Evolutionary conservation across 345 rosid species (phyloP).

Genomic region (Acer saccharum): DNA sequence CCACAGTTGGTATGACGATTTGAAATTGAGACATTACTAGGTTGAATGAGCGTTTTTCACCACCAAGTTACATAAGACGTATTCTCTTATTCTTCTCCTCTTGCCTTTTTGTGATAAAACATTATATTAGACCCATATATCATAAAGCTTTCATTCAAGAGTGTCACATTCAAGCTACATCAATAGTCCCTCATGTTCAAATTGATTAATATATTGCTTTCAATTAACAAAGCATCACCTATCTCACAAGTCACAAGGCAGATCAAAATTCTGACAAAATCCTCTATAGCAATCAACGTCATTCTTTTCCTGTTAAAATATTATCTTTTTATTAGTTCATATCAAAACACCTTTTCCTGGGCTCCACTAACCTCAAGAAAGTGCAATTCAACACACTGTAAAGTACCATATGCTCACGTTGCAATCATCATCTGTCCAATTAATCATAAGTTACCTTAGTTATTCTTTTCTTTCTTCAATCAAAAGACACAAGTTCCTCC

Average conservation of each 20-base stretch:
- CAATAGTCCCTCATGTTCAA: background rate
- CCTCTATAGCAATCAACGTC: background rate
- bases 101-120: too few relatives aligned
- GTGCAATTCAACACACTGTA: background rate
- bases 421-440: too few relatives aligned
- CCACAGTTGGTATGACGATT: too few relatives aligned
- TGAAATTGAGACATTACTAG: too few relatives aligned
- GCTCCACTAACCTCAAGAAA: background rate
- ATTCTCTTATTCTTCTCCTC: too few relatives aligned
- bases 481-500: conserved; percentile 10
- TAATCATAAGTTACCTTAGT: too few relatives aligned
- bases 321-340: too few relatives aligned
- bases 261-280: background rate
- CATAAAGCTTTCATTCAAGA: too few relatives aligned
- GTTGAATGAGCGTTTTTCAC: too few relatives aligned
- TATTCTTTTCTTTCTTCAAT: conserved; percentile 9
- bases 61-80: too few relatives aligned
- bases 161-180: conserved; percentile 2
- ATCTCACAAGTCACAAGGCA: background rate
- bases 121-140: too few relatives aligned
- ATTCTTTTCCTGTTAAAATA: background rate
- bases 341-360: background rate
- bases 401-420: background rate
- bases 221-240: background rate
- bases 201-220: background rate